These are phyloP conservation scores for Apiospora sp. DNA, from an alignment of 2,329 filamentous ascomycete species.

Conservation along the genomic window DNA sequence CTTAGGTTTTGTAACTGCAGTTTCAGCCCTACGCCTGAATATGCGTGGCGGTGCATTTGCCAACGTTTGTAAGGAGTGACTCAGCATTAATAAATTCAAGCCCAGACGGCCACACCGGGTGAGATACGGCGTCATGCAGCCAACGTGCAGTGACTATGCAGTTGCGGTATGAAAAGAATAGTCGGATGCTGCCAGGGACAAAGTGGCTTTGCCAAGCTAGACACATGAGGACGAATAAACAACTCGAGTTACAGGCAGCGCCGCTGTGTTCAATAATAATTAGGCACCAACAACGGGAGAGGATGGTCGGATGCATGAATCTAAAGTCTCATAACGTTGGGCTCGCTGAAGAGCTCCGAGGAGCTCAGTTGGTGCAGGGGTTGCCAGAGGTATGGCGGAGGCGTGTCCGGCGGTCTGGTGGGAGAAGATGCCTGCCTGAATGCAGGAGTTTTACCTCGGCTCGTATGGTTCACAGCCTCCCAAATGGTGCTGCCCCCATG, in stretches of 20 bases:
- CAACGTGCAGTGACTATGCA: background rate
- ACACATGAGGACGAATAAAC: background rate
- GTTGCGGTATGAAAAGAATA: background rate
- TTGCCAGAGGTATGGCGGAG: background rate
- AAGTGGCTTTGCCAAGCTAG: background rate
- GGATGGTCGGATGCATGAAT: background rate
- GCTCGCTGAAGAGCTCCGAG: background rate
- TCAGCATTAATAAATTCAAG: background rate
- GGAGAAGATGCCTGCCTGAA: background rate
- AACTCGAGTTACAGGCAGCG: background rate
- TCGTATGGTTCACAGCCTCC: constrained; percentile 1
- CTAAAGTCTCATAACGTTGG: background rate
- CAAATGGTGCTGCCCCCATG: background rate
- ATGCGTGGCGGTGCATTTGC: background rate
- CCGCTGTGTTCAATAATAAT: background rate
- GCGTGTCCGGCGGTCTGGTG: background rate
- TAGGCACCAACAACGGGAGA: too few relatives aligned
- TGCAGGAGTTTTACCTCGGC: background rate
- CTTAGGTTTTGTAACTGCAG: background rate
- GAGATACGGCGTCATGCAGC: background rate
- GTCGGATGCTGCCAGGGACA: background rate
- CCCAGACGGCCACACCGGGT: background rate
- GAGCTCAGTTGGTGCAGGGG: background rate
- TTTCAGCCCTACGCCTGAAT: background rate
- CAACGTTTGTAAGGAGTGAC: background rate